A percentile compares a stretch with the other conserved stretches of the same genome.
Conservation (phyloP, 2,329 filamentous ascomycete species). For the Akanthomyces dipterigenus region DNA sequence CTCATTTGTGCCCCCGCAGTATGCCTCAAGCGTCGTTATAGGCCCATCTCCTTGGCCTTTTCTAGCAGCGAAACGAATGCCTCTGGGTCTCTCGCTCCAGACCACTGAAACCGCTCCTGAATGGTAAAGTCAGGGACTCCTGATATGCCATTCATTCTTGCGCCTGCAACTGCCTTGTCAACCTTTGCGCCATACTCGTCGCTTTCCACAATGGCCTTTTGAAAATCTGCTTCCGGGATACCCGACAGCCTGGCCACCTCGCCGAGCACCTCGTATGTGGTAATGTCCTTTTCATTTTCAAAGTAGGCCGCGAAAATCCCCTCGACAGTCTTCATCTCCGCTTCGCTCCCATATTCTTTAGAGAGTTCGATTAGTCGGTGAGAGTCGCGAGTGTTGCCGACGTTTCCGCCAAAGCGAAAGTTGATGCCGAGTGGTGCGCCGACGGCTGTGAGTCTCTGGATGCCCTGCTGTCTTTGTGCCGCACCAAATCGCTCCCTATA, state of each 20-base stretch:
- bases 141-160: conserved; percentile 34
- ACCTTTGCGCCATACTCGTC: conserved; percentile 41
- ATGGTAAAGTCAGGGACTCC: conserved; percentile 71
- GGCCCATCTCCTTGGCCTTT: conserved; percentile 32
- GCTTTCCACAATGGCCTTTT: conserved; percentile 32
- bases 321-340: conserved; percentile 51
- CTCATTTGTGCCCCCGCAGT: too few species aligned
- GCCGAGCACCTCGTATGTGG: conserved; percentile 31
- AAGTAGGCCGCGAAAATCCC: conserved; percentile 38
- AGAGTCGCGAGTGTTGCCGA: conserved; percentile 20
- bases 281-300: conserved; percentile 37
- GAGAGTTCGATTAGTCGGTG: conserved; percentile 42
- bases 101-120: conserved; percentile 58
- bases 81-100: conserved; percentile 60
- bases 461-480: conserved; percentile 41
- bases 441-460: conserved; percentile 22
- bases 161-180: conserved; percentile 23
- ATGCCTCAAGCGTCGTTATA: neutral
- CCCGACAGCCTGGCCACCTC: conserved; percentile 33
- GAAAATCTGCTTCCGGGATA: conserved; percentile 35
- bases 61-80: conserved; percentile 62
- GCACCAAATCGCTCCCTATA: conserved; percentile 52
- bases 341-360: conserved; percentile 40
- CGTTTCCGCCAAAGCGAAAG: conserved; percentile 38
- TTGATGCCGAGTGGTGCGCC: conserved; percentile 33